Conservation (phyloP, 2,329 filamentous ascomycete genomes). For the Microsporum audouinii region DNA sequence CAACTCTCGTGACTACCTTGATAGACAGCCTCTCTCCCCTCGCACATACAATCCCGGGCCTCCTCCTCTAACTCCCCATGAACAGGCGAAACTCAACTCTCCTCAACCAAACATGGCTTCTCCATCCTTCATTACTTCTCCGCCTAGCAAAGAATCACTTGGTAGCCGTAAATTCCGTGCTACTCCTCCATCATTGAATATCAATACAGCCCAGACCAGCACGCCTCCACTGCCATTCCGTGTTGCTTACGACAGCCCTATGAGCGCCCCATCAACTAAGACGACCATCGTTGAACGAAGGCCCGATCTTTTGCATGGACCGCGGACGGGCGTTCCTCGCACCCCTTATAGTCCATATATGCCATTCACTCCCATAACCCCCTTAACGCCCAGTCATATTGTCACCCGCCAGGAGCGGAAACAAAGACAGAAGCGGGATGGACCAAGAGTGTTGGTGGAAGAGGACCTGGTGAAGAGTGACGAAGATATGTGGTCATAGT, state of each 20-base stretch:
- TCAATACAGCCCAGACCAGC: constrained; percentile 20
- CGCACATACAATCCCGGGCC: constrained; percentile 45
- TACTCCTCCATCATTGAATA: constrained; percentile 25
- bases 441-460: constrained; percentile 35
- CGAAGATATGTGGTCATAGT: constrained; percentile 33
- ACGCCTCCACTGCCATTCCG: constrained; percentile 35
- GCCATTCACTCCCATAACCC: constrained; percentile 41
- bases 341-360: constrained; percentile 42
- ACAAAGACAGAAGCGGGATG: constrained; percentile 32
- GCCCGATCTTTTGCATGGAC: constrained; percentile 25
- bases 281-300: constrained; percentile 39
- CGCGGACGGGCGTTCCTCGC: constrained; percentile 35
- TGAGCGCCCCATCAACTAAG: constrained; percentile 38
- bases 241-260: constrained; percentile 29
- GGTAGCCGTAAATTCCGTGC: constrained; percentile 12
- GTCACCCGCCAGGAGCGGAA: constrained; percentile 36
- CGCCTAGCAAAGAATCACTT: constrained; percentile 14
- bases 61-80: constrained; percentile 41
- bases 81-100: constrained; percentile 15
- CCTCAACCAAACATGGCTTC: not conserved
- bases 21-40: constrained; percentile 46
- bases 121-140: constrained; percentile 5
- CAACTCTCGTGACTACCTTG: constrained; percentile 34
- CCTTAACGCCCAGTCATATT: constrained; percentile 37
- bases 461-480: constrained; percentile 38